Evolutionary conservation across 2,329 filamentous ascomycete genomes (phyloP), one percentile per base, ranked within the genome.

Genomic region (Zymoseptoria crescenta): DNA sequence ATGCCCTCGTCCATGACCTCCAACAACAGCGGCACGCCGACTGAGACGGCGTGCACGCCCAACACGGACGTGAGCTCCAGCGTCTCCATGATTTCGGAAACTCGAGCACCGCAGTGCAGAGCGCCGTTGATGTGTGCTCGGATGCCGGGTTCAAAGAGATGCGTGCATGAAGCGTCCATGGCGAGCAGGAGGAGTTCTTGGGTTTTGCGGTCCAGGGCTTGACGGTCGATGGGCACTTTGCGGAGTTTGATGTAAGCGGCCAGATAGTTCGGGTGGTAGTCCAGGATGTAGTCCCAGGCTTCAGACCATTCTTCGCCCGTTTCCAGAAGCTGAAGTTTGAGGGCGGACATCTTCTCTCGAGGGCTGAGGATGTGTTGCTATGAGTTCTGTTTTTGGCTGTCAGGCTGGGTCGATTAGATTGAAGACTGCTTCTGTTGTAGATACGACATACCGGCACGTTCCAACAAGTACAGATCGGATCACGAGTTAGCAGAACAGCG

Each of bases 1-100:
- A 52, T 52, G 76, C 75, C 74, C 57, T 80, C 79, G 56, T 73
- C 73, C 57, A 80, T 67, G 0, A 80, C 76, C 57, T 81, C 77
- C 6, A 76, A 72, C 0, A 81, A 68, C 3, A 80, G 63, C 0
- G 77, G 77, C 0, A 79, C 74, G 0, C 77, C 78, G 16, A 79
- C 75, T 51, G 76, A 56, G 5, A 60, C 76, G 1, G 77, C 75
- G 59, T 80, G 77, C 9, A 80, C 79, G 0, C 78, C 77, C 6
- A 80, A 64, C 1, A 76, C 77, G 55, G 69, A 72, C 1, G 75
- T 74, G 19, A 80, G 61, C 59, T 76, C 76, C 2, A 80, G 71
- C 0, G 75, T 73, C 63, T 80, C 78, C 35, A 80, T 67, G n/a
- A 80, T 72, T 63, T 80, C 77, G 2, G 68, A 67, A 9, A 68